These are phyloP conservation scores for Cryptococcus deneoformans DNA, from an alignment of 1,284 basidiomycete genomes.

Conservation along the genomic window DNA sequence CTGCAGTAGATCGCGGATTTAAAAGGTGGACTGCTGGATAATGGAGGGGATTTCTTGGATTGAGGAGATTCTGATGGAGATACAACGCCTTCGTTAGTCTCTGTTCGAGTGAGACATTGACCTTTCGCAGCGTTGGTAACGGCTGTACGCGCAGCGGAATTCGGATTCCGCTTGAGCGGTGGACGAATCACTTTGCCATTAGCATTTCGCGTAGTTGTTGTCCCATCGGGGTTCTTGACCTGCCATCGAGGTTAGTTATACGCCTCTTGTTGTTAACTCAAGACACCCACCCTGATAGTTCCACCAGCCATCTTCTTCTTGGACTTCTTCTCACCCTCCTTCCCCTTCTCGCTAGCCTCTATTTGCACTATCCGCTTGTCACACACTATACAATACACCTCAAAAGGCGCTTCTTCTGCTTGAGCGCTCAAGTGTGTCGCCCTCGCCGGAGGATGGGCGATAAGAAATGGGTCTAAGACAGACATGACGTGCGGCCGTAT, in stretches of 20 bases:
- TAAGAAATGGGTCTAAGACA: conserved; percentile 9
- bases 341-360: conserved; percentile 15
- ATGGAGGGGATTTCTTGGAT: background rate
- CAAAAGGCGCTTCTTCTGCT: conserved; percentile 23
- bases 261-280: background rate
- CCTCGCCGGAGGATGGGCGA: conserved; percentile 13
- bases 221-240: conserved; percentile 45
- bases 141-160: conserved; percentile 25
- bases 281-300: conserved; percentile 38
- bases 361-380: conserved; percentile 35
- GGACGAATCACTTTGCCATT: conserved; percentile 42
- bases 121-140: conserved; percentile 21
- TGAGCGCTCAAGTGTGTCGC: background rate
- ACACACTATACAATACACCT: conserved; percentile 44
- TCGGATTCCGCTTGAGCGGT: conserved; percentile 26
- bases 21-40: conserved; percentile 6
- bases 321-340: conserved; percentile 16
- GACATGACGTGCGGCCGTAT: background rate
- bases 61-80: conserved; percentile 2
- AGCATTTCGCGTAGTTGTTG: conserved; percentile 40
- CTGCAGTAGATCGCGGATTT: conserved; percentile 44
- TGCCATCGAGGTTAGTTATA: conserved; percentile 9
- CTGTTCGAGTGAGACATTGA: conserved; percentile 28
- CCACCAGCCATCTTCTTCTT: conserved; percentile 34
- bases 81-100: conserved; percentile 19